phyloP scores from a whole-genome alignment of 768 basidiomycete genomes.

The Leccinum obscurum region DNA sequence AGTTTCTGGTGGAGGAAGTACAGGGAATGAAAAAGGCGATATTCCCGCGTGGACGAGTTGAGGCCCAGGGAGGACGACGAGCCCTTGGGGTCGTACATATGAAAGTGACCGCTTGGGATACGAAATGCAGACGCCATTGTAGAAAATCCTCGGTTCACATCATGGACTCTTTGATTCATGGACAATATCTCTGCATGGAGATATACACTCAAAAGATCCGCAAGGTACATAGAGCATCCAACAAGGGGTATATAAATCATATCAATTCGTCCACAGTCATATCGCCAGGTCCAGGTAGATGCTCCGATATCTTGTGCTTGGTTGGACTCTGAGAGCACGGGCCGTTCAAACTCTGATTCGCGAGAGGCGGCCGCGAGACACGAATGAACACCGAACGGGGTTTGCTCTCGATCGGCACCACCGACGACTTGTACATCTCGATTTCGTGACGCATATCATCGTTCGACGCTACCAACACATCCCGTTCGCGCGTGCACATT shows the following conservation, averaged over 20 bases:
- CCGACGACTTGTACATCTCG: slow-evolving; percentile 60
- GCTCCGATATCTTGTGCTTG: slow-evolving; percentile 29
- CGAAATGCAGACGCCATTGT: slow-evolving; percentile 14
- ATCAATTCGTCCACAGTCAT: slow-evolving; percentile 53
- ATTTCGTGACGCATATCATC: slow-evolving; percentile 54
- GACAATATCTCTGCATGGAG: neutral
- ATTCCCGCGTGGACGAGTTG: slow-evolving; percentile 28
- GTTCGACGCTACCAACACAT: slow-evolving; percentile 43
- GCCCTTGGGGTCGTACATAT: slow-evolving; percentile 27
- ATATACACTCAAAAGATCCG: neutral
- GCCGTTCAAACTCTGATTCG: slow-evolving; percentile 42
- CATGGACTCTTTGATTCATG: neutral
- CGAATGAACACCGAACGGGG: slow-evolving; percentile 50
- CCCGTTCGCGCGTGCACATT: slow-evolving; percentile 47
- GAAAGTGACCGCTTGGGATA: slow-evolving; percentile 17
- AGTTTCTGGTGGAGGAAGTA: slow-evolving; percentile 35
- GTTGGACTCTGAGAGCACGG: slow-evolving; percentile 13
- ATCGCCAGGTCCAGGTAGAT: slow-evolving; percentile 42
- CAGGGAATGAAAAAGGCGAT: slow-evolving; percentile 19
- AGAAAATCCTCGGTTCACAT: neutral
- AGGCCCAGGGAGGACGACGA: slow-evolving; percentile 27
- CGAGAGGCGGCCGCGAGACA: slow-evolving; percentile 49
- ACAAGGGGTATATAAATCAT: slow-evolving; percentile 14
- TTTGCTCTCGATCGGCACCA: slow-evolving; percentile 48
- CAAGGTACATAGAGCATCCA: slow-evolving; percentile 17